Percentiles rank a stretch among this genome's conserved stretches.
phyloP scores from a whole-genome alignment of 495 filamentous ascomycete genomes.

The Cenococcum geophilum region DNA sequence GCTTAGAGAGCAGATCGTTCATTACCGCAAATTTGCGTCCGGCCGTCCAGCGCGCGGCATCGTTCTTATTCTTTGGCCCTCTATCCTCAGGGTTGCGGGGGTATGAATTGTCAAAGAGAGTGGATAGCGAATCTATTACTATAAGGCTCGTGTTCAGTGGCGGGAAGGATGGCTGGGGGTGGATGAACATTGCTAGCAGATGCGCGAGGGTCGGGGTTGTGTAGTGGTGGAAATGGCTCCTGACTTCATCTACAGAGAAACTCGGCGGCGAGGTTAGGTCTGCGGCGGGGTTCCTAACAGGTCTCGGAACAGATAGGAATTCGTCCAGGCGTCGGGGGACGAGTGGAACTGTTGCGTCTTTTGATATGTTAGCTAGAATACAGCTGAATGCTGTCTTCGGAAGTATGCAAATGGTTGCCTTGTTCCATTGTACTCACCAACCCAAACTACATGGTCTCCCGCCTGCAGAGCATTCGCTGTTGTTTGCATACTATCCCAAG shows the following conservation, averaged over 20 bases:
- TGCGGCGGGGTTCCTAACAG: neutral
- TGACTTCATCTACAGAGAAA: slow-evolving; percentile 30
- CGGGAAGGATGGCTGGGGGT: slow-evolving; percentile 55
- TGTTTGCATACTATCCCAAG: slow-evolving; percentile 49
- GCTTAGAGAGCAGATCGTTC: slow-evolving; percentile 48
- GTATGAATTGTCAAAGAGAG: slow-evolving; percentile 67
- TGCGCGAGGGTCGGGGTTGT: slow-evolving; percentile 59
- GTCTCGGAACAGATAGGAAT: slow-evolving; percentile 15
- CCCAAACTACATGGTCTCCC: slow-evolving; percentile 70
- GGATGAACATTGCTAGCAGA: slow-evolving; percentile 63
- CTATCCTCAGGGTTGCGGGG: slow-evolving; percentile 44
- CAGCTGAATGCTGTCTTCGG: slow-evolving; percentile 13
- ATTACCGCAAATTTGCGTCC: slow-evolving; percentile 58
- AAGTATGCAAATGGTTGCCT: slow-evolving; percentile 5
- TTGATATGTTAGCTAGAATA: slow-evolving; percentile 19
- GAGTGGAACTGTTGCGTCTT: slow-evolving; percentile 28
- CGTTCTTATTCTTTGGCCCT: slow-evolving; percentile 39
- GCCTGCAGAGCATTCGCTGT: slow-evolving; percentile 56
- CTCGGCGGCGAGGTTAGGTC: slow-evolving; percentile 3
- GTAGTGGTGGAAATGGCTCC: slow-evolving; percentile 36
- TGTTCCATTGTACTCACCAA: slow-evolving; percentile 55
- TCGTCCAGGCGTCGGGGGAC: slow-evolving; percentile 24
- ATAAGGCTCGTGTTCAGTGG: slow-evolving; percentile 55
- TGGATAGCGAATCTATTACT: slow-evolving; percentile 72
- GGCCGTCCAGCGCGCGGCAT: slow-evolving; percentile 50